phyloP scores from a whole-genome alignment of 345 rosid genomes.

The Syzygium jambos region DNA sequence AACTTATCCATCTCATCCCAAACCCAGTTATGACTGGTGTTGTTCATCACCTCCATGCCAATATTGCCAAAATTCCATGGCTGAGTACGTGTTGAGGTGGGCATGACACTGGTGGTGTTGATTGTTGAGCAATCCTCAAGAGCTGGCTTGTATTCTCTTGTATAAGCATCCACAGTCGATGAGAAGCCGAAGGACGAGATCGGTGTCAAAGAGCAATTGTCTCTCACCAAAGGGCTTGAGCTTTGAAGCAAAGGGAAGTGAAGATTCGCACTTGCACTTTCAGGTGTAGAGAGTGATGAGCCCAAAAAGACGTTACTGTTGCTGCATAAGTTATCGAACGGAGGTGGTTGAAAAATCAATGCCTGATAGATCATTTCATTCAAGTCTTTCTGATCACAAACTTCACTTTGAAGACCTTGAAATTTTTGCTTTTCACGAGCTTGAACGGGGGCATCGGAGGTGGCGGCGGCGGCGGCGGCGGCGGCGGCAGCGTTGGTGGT shows the following conservation, averaged over 20 bases:
- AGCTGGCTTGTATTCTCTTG: background rate
- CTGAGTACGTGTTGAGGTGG: slow-evolving; percentile 9
- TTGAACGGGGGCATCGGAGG: background rate
- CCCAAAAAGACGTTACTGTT: background rate
- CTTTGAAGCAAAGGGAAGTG: background rate
- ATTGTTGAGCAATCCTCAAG: slow-evolving; percentile 14
- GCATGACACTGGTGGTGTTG: slow-evolving; percentile 12
- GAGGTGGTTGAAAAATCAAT: slow-evolving; percentile 9
- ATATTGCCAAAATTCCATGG: slow-evolving; percentile 9
- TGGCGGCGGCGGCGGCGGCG: background rate
- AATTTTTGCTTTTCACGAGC: background rate
- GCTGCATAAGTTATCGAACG: background rate
- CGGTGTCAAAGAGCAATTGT: background rate
- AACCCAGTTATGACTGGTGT: slow-evolving; percentile 23
- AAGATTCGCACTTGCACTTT: background rate
- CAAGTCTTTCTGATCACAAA: slow-evolving; percentile 13
- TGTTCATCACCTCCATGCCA: slow-evolving; percentile 15
- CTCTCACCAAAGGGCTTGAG: background rate
- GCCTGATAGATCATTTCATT: slow-evolving; percentile 13
- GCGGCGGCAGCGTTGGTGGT: background rate
- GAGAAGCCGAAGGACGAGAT: background rate
- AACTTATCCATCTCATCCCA: slow-evolving; percentile 52
- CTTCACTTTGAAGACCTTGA: slow-evolving; percentile 9
- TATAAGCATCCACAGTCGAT: background rate
- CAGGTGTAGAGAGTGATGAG: slow-evolving; percentile 5